Evolutionary conservation across 495 filamentous ascomycete species (phyloP), one percentile per base, ranked within the genome.

Genomic region (Penicillium cinerascens): DNA sequence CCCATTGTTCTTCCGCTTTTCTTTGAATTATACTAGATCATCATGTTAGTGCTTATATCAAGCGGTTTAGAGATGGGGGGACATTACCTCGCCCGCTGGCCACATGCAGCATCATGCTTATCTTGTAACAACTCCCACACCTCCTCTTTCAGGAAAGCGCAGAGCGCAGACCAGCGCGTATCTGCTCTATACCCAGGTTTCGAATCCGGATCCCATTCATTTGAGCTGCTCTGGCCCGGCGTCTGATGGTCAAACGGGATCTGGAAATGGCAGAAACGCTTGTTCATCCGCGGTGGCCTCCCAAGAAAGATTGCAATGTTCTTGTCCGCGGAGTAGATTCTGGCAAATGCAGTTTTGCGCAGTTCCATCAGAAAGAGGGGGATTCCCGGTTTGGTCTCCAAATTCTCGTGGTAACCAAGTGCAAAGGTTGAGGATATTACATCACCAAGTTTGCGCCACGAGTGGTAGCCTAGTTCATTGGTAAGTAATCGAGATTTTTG

Each of bases 261-360:
- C 47, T 74, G 67, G 16, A 74, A 71, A 23, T 70, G 61, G 39
- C 70, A 76, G 41, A 73, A 76, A 1, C 65, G 68, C 42, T 66
- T 71, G 56, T 60, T 68, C 58, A 77, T 72, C 4, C 71, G 63
- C 6, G 72, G 72, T 8, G 73, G 70, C 2, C 73, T 63, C n/a
- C 73, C 73, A 7, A 76, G 55, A 46, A 76, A 76, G 4, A 76
- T 66, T 3, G 71, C 67, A 20, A 76, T 58, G 21, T 73, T 75
- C 58, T 75, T 76, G 57, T 76, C 73, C n/a, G 69, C 69, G 0
- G 71, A 71, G 53, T 73, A 76, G 23, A 70, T 64, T 27, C 71
- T 52, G 5, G 73, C 72, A 52, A 72, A 75, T 0, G 67, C 68
- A 5, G 64, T 54, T 49, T 70, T 68, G 13, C 73, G 66, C 23